Percentiles rank a stretch among this genome's conserved stretches.
These are phyloP conservation scores for Beta vulgaris DNA, from an alignment of 148 eudicot species.

Conservation along the genomic window DNA sequence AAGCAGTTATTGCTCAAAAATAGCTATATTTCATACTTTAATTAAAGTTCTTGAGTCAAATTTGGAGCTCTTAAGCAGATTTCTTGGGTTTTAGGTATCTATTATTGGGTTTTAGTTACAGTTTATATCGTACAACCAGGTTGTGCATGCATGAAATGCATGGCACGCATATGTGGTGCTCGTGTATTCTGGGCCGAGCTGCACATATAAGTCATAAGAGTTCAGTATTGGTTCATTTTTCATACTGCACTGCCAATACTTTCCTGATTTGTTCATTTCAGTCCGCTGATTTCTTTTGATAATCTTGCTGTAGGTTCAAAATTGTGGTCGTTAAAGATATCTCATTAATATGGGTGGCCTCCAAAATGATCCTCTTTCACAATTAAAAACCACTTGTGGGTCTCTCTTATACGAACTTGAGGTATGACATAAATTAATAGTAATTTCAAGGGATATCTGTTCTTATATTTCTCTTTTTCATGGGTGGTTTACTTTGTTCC, in stretches of 20 bases:
- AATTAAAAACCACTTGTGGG: constrained; percentile 44
- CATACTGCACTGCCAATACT: background rate
- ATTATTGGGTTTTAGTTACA: background rate
- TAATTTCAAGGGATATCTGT: background rate
- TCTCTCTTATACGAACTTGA: constrained; percentile 43
- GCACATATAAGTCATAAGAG: background rate
- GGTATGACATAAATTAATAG: constrained; percentile 28
- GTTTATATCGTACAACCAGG: background rate
- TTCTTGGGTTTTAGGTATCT: background rate
- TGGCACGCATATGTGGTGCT: background rate
- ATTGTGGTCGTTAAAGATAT: constrained; percentile 11
- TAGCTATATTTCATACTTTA: no score
- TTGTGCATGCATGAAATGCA: background rate
- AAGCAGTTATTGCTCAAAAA: no score
- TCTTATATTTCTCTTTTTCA: background rate
- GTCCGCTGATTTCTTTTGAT: background rate
- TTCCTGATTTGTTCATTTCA: background rate
- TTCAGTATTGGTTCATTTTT: background rate
- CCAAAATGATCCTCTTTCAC: constrained; percentile 36
- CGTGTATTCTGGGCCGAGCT: background rate
- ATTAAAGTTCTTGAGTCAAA: background rate
- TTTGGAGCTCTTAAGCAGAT: background rate
- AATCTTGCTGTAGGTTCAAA: constrained; percentile 5
- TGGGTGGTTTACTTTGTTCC: background rate
- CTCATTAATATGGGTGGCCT: constrained; percentile 31